Evolutionary conservation across 2,329 filamentous ascomycete genomes (phyloP), one percentile per base, ranked within the genome.

Genomic region (Didymellaceae sp.): DNA sequence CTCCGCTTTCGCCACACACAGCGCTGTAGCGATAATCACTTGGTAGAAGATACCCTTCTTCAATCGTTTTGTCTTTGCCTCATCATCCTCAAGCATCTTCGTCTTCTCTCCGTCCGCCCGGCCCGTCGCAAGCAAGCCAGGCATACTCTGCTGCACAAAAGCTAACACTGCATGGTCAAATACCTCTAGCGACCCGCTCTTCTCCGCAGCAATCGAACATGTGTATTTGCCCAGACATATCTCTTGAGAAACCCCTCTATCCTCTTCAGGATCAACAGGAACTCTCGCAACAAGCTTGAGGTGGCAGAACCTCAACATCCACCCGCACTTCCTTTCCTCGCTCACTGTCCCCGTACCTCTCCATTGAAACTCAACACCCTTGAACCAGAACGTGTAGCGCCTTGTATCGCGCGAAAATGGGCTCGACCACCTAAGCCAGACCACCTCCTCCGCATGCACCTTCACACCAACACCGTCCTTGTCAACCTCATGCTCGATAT

Each of bases 1-100:
- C 45, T 73, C 70, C 3, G 61, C 61, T 6, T 52, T 56, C 7
- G 68, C 55, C 67, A 73, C 71, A 37, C 68, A 73, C 48, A 67
- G 56, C 4, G 58, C 67, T 4, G 67, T 73, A 20, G 68, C 66
- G 2, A 73, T 41, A 20, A 72, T 62, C 1, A 69, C 52, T 13
- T 65, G 58, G 43, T 72, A 71, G 6, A 73, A 16, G 4, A 34
- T 37, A 7, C 63, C 58, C 6, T 41, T 59, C 50, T 64, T 65
- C 56, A 66, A 13, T 1, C 21, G 35, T n/a, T 17, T 14, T 4
- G 52, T 26, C 37, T 42, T 57, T 4, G 20, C 30, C 20, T 28
- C 25, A 17, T 44, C 21, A 17, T 31, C 8, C 2, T 18, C 54
- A 16, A n/a, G n/a, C n/a, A n/a, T n/a, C n/a, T 10, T 14, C 7